A percentile compares a stretch with the other conserved stretches of the same genome.
phyloP scores from a whole-genome alignment of 208 protist genomes.

The Crithidia expoeki region DNA sequence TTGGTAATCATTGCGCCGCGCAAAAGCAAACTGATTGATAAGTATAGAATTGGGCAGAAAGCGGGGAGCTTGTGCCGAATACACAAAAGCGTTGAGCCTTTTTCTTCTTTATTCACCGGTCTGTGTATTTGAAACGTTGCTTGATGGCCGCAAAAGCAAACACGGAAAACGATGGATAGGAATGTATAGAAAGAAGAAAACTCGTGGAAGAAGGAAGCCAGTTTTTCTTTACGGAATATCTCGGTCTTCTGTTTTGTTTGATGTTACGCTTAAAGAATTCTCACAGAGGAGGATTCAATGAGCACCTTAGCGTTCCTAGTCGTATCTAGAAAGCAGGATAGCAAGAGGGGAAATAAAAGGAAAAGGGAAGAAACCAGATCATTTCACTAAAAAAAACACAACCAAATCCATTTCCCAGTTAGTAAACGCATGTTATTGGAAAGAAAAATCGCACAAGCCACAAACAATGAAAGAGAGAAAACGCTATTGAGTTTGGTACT shows the following conservation, averaged over 20 bases:
- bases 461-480: too few species aligned
- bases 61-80: neutral
- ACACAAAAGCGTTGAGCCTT: neutral
- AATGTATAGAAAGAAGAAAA: slow-evolving; percentile 9
- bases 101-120: neutral
- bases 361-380: slow-evolving; percentile 3
- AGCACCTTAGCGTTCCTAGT: slow-evolving; percentile 11
- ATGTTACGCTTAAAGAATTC: slow-evolving; percentile 6
- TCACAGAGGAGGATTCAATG: slow-evolving; percentile 1
- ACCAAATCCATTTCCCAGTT: too few species aligned
- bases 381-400: too few species aligned
- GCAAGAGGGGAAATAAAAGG: slow-evolving; percentile 1
- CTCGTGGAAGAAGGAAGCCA: neutral
- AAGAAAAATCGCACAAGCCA: too few species aligned
- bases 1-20: slow-evolving; percentile 46
- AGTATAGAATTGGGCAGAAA: neutral
- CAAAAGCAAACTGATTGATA: slow-evolving; percentile 8
- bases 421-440: too few species aligned
- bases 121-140: neutral
- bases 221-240: too few species aligned
- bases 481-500: too few species aligned
- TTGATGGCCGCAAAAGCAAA: neutral
- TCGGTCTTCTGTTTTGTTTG: slow-evolving; percentile 1
- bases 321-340: neutral
- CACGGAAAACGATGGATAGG: slow-evolving; percentile 3